Percentiles rank a stretch among this genome's conserved stretches.
phyloP scores from a whole-genome alignment of 148 eudicot genomes.

The Rhododendron simsii region DNA sequence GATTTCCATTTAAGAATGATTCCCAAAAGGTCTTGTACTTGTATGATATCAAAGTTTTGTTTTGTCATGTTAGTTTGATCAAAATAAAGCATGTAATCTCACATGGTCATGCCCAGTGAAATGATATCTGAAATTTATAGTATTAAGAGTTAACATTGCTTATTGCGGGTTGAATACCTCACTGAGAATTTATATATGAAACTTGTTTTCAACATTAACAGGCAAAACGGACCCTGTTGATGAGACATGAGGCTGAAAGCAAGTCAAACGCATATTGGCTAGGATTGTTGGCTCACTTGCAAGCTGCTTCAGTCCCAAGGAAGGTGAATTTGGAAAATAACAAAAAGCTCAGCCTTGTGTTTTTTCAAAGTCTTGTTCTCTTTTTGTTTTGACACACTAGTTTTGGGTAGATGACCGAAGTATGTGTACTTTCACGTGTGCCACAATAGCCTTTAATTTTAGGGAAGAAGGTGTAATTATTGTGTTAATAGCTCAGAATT shows the following conservation, averaged over 20 bases:
- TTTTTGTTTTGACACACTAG: not conserved
- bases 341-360: not conserved
- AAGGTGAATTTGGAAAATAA: constrained; percentile 45
- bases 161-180: not conserved
- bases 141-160: not conserved
- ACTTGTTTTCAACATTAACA: constrained; percentile 17
- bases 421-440: not conserved
- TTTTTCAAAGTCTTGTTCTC: not conserved
- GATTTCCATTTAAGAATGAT: not conserved
- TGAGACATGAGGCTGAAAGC: constrained; percentile 98
- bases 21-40: not conserved
- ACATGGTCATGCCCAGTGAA: not conserved
- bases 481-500: not conserved
- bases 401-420: not conserved
- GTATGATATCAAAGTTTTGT: not conserved
- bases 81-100: not conserved
- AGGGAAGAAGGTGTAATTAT: not conserved
- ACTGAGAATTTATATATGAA: not conserved
- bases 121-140: not conserved
- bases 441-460: not conserved
- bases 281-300: constrained; percentile 84
- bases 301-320: constrained; percentile 83
- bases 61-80: not conserved
- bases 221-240: constrained; percentile 88
- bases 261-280: constrained; percentile 98